These are phyloP conservation scores for Leccinum arenicola DNA, from an alignment of 768 basidiomycete species.

Conservation along the genomic window DNA sequence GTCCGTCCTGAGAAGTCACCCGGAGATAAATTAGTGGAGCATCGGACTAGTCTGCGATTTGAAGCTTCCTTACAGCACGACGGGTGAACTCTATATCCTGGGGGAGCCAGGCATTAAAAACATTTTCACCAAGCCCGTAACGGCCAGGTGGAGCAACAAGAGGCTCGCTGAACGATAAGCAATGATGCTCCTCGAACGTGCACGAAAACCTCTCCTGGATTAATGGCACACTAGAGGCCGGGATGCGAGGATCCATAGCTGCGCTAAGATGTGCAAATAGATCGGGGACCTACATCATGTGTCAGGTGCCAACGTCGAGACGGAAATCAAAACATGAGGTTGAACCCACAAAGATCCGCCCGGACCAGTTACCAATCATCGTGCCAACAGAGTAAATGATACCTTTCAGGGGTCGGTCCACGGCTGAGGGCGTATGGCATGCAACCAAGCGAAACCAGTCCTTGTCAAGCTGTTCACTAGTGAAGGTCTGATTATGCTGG, in stretches of 20 bases:
- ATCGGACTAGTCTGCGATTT: neutral
- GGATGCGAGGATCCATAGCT: constrained; percentile 18
- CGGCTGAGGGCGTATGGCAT: constrained; percentile 39
- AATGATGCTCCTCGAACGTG: constrained; percentile 46
- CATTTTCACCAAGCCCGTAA: constrained; percentile 38
- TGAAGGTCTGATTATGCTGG: constrained; percentile 11
- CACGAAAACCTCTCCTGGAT: constrained; percentile 39
- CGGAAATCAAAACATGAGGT: constrained; percentile 5
- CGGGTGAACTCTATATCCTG: constrained; percentile 32
- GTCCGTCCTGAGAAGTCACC: constrained; percentile 34
- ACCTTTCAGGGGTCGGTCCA: constrained; percentile 38
- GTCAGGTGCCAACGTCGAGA: constrained; percentile 21
- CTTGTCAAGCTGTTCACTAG: constrained; percentile 37
- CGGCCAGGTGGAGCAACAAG: constrained; percentile 35
- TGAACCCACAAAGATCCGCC: constrained; percentile 42
- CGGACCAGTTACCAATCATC: constrained; percentile 45
- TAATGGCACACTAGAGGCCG: constrained; percentile 25
- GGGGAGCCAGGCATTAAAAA: constrained; percentile 51
- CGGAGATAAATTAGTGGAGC: constrained; percentile 11
- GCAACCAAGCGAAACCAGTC: constrained; percentile 49
- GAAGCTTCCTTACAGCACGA: constrained; percentile 29
- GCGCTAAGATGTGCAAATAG: constrained; percentile 24
- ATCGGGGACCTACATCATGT: constrained; percentile 24
- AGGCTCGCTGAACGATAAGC: constrained; percentile 37
- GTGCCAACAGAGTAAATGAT: constrained; percentile 43